These are phyloP conservation scores for Vigna radiata DNA, from an alignment of 306 rosid species.

Conservation along the genomic window DNA sequence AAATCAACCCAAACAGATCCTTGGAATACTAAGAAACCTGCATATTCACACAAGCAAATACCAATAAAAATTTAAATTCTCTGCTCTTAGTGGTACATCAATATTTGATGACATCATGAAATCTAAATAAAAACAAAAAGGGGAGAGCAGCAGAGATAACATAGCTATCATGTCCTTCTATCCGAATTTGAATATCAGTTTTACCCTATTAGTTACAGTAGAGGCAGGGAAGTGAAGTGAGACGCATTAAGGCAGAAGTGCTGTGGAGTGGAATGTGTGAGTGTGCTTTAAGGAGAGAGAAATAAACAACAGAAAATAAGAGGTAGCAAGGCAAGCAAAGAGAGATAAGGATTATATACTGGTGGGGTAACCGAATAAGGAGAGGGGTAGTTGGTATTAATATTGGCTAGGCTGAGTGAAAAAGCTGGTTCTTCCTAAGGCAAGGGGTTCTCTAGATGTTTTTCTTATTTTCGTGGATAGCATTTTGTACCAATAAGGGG, in stretches of 20 bases:
- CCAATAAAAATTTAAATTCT: background rate
- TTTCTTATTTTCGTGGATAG: background rate
- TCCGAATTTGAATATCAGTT: background rate
- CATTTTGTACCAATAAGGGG: background rate
- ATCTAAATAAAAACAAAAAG: background rate
- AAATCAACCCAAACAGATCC: background rate
- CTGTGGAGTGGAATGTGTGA: too few species aligned
- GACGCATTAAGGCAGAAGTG: background rate
- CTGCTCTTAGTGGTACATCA: background rate
- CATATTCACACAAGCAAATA: conserved; percentile 13
- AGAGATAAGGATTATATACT: background rate
- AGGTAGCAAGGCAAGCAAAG: background rate
- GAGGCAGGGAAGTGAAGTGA: background rate
- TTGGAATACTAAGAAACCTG: background rate
- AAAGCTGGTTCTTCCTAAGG: background rate
- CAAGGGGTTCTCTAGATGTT: background rate
- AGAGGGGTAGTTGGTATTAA: background rate
- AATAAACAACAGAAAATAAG: too few species aligned
- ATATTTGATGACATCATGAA: background rate
- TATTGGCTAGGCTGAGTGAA: background rate
- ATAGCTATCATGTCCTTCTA: background rate
- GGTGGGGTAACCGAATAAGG: background rate
- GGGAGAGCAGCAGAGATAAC: background rate
- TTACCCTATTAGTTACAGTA: background rate
- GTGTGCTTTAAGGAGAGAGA: background rate